These are phyloP conservation scores for Boletus hoseneyae DNA, from an alignment of 1,284 basidiomycete species.

Conservation along the genomic window DNA sequence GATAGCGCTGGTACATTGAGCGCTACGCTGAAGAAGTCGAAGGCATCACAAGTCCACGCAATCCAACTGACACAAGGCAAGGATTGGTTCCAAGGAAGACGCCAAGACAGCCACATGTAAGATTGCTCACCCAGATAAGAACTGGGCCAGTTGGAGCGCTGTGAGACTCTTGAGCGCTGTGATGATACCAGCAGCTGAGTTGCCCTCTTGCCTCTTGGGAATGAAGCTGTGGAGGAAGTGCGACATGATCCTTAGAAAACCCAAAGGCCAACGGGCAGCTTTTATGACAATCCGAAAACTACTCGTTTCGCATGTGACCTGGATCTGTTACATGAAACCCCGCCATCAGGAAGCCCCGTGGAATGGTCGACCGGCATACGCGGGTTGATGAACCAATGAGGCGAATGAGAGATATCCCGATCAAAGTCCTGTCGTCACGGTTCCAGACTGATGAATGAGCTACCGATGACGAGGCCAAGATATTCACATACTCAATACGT, in stretches of 20 bases:
- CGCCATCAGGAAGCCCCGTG: neutral
- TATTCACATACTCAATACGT: neutral
- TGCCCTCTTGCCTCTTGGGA: constrained; percentile 43
- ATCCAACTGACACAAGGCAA: constrained; percentile 51
- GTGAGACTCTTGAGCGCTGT: constrained; percentile 41
- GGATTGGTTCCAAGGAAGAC: neutral
- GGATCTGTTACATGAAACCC: neutral
- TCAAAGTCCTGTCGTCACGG: constrained; percentile 1
- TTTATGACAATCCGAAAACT: constrained; percentile 17
- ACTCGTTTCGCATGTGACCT: constrained; percentile 1
- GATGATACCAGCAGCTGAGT: constrained; percentile 35
- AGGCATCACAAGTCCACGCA: constrained; percentile 77
- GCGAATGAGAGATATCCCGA: constrained; percentile 2
- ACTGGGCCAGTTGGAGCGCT: constrained; percentile 52
- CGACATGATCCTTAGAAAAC: constrained; percentile 16
- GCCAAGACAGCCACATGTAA: neutral
- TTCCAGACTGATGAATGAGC: neutral
- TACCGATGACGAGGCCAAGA: neutral
- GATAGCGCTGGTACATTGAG: constrained; percentile 62
- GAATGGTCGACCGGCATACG: neutral
- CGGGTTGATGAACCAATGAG: neutral
- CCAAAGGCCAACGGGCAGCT: neutral
- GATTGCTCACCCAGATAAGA: constrained; percentile 53
- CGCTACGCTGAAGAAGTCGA: constrained; percentile 84
- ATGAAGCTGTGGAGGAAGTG: constrained; percentile 39